These are phyloP conservation scores for Arachnomyces sp. DNA, from an alignment of 2,329 filamentous ascomycete genomes.

Conservation along the genomic window DNA sequence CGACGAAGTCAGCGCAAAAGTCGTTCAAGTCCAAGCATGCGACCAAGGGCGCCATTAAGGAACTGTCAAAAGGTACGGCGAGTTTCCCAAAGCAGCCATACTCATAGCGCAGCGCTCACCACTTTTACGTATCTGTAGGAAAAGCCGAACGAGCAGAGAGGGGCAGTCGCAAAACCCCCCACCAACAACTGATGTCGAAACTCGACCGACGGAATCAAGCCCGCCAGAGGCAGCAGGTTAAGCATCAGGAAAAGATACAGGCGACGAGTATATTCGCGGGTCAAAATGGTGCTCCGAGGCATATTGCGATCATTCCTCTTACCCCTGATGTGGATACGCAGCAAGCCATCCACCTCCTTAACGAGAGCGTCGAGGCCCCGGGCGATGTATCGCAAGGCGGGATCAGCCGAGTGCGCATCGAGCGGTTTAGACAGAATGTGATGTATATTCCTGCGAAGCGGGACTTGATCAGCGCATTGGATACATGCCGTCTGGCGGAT, in stretches of 20 bases:
- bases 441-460: conserved; percentile 70
- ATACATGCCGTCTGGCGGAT: conserved; percentile 81
- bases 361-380: conserved; percentile 70
- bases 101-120: neutral
- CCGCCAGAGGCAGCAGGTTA: conserved; percentile 76
- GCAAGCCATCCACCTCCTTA: conserved; percentile 61
- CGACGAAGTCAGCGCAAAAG: conserved; percentile 83
- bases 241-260: conserved; percentile 73
- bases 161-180: conserved; percentile 72
- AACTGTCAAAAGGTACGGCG: conserved; percentile 67
- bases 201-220: conserved; percentile 91
- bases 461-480: conserved; percentile 68
- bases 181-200: conserved; percentile 97
- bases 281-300: conserved; percentile 73
- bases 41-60: conserved; percentile 78
- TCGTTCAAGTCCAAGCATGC: conserved; percentile 86
- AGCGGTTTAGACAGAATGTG: conserved; percentile 90
- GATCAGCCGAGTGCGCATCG: conserved; percentile 59
- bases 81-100: neutral
- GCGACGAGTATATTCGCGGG: conserved; percentile 78
- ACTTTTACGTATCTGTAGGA: conserved; percentile 44
- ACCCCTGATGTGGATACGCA: conserved; percentile 62
- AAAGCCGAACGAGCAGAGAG: conserved; percentile 66
- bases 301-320: conserved; percentile 81
- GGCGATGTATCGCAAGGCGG: conserved; percentile 52